These are phyloP conservation scores for Sisymbrium altissimum DNA, from an alignment of 345 rosid genomes.

Conservation along the genomic window DNA sequence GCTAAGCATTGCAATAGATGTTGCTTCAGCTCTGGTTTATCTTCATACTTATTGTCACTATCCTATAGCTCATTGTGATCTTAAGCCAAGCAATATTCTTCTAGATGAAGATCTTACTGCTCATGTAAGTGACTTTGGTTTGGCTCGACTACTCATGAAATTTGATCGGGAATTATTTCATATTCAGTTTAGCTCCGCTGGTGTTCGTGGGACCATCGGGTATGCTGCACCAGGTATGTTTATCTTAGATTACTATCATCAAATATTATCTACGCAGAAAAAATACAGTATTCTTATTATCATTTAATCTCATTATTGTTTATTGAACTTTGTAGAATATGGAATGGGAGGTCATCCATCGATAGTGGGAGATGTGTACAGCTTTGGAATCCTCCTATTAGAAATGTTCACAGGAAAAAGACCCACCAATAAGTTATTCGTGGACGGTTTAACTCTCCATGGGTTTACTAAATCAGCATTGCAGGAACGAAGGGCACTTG, in stretches of 20 bases:
- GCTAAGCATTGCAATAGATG: neutral
- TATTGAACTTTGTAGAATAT: slow-evolving; percentile 22
- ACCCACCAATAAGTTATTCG: slow-evolving; percentile 3
- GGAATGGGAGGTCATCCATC: slow-evolving; percentile 31
- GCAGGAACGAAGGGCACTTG: neutral
- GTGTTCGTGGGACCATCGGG: slow-evolving; percentile 43
- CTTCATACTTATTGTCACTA: neutral
- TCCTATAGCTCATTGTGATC: neutral
- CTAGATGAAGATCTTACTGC: neutral
- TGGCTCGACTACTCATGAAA: neutral
- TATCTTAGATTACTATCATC: neutral
- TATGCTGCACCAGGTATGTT: slow-evolving; percentile 44
- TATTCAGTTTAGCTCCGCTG: slow-evolving; percentile 32
- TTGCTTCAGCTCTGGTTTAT: neutral
- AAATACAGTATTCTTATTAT: neutral
- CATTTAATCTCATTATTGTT: neutral
- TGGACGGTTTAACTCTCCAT: slow-evolving; percentile 10
- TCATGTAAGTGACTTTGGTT: neutral
- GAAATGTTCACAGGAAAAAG: slow-evolving; percentile 16
- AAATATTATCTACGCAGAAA: neutral
- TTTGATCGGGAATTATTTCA: neutral
- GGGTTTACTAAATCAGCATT: slow-evolving; percentile 19
- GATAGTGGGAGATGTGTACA: slow-evolving; percentile 15
- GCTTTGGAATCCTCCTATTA: slow-evolving; percentile 24
- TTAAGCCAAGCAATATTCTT: slow-evolving; percentile 1